phyloP scores from a whole-genome alignment of 73 alveolate species.

The Blepharisma stoltei region DNA sequence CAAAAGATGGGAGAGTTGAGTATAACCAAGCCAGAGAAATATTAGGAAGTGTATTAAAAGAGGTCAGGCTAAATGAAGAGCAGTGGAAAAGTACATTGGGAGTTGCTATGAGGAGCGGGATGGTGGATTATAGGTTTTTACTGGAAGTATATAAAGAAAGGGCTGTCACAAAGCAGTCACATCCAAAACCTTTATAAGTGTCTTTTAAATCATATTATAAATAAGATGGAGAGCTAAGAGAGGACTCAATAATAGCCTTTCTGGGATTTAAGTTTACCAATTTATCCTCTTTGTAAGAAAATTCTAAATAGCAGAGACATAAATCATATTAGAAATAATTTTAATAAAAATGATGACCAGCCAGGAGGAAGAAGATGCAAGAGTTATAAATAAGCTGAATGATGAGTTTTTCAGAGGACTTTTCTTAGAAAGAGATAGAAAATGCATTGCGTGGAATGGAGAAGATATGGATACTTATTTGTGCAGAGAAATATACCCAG shows the following conservation, averaged over 20 bases:
- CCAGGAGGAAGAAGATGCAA: constrained; percentile 15
- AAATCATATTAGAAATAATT: no score
- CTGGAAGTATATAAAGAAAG: constrained; percentile 77
- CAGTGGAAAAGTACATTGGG: constrained; percentile 50
- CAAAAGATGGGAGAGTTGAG: constrained; percentile 43
- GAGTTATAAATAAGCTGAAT: not conserved
- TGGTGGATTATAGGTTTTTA: constrained; percentile 61
- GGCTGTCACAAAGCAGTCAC: constrained; percentile 6
- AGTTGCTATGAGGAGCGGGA: constrained; percentile 59
- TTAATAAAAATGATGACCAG: not conserved
- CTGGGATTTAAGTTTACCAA: no score
- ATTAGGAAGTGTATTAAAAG: constrained; percentile 39
- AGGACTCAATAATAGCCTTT: no score
- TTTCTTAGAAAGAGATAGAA: constrained; percentile 7
- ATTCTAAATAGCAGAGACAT: no score
- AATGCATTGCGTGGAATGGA: constrained; percentile 41
- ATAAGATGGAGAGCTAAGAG: no score
- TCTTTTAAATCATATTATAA: no score
- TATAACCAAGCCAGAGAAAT: constrained; percentile 48
- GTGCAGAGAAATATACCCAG: constrained; percentile 72
- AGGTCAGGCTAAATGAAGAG: constrained; percentile 52
- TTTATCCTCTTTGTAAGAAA: no score
- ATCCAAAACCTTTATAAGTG: constrained; percentile 5
- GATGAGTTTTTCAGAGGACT: constrained; percentile 2
- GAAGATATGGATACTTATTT: constrained; percentile 85